Evolutionary conservation across 768 basidiomycete species (phyloP).

Genomic region (Mycena olivaceomarginata): DNA sequence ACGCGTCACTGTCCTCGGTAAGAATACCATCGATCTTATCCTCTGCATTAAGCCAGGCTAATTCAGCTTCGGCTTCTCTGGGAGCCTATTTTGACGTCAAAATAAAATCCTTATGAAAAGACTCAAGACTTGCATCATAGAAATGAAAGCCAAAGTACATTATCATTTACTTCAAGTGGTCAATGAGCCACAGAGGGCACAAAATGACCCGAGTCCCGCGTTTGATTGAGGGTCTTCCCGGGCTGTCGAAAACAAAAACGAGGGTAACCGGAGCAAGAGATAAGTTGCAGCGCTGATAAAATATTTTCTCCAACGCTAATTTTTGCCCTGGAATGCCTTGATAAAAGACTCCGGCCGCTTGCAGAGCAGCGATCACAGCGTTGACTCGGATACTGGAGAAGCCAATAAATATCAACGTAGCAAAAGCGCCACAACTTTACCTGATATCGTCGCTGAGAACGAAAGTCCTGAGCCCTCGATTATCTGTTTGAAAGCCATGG

Average conservation of each 20-base stretch:
- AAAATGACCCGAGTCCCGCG: background rate
- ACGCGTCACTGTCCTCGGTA: background rate
- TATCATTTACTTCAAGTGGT: slow-evolving; percentile 1
- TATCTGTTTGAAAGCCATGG: background rate
- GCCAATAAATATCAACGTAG: background rate
- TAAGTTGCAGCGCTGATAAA: slow-evolving; percentile 1
- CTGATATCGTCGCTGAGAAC: slow-evolving; percentile 15
- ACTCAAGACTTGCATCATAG: background rate
- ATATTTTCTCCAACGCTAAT: background rate
- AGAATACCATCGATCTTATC: background rate
- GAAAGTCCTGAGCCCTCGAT: background rate
- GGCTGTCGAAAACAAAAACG: slow-evolving; percentile 18
- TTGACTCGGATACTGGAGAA: background rate
- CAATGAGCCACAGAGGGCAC: background rate
- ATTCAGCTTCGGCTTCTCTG: background rate
- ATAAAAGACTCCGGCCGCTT: background rate
- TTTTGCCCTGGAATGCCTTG: background rate
- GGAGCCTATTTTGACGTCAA: background rate
- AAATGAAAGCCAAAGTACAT: slow-evolving; percentile 1
- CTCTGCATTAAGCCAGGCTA: too few relatives aligned
- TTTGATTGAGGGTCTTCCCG: slow-evolving; percentile 7
- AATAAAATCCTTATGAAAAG: too few relatives aligned
- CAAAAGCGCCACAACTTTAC: background rate
- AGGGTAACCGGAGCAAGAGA: slow-evolving; percentile 7
- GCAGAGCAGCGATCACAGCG: background rate